These are phyloP conservation scores for Babesia ovis DNA, from an alignment of 169 alveolate genomes.

Conservation along the genomic window DNA sequence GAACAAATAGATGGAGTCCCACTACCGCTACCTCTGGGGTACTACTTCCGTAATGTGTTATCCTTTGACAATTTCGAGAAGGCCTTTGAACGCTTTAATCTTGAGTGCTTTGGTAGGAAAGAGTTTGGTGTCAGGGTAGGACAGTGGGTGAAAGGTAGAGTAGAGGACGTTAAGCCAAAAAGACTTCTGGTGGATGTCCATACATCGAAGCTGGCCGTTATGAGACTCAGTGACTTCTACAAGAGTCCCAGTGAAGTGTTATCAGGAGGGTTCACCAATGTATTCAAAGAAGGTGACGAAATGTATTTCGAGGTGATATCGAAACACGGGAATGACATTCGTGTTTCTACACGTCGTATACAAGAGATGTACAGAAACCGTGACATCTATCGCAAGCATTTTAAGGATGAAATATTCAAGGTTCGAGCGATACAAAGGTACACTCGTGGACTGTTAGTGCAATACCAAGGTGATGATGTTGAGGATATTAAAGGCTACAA, in stretches of 20 bases:
- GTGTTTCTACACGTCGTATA: slow-evolving; percentile 35
- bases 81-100: slow-evolving; percentile 42
- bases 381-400: slow-evolving; percentile 33
- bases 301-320: slow-evolving; percentile 52
- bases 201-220: slow-evolving; percentile 29
- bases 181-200: slow-evolving; percentile 50
- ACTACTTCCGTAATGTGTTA: slow-evolving; percentile 48
- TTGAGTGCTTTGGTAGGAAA: slow-evolving; percentile 58
- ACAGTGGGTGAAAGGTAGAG: slow-evolving; percentile 58
- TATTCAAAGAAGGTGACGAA: slow-evolving; percentile 54
- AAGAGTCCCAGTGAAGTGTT: slow-evolving; percentile 51
- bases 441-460: slow-evolving; percentile 45
- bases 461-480: slow-evolving; percentile 39
- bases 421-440: slow-evolving; percentile 52
- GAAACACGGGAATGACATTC: slow-evolving; percentile 39
- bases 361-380: slow-evolving; percentile 31
- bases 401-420: slow-evolving; percentile 17
- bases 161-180: slow-evolving; percentile 23
- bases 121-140: slow-evolving; percentile 51
- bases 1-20: background rate
- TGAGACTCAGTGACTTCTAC: slow-evolving; percentile 25
- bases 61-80: slow-evolving; percentile 57
- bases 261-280: slow-evolving; percentile 47
- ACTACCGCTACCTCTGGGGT: slow-evolving; percentile 44
- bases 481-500: slow-evolving; percentile 14